Base-by-base conservation (phyloP, 106 monocot species). In the Phalaenopsis aphrodite region DNA sequence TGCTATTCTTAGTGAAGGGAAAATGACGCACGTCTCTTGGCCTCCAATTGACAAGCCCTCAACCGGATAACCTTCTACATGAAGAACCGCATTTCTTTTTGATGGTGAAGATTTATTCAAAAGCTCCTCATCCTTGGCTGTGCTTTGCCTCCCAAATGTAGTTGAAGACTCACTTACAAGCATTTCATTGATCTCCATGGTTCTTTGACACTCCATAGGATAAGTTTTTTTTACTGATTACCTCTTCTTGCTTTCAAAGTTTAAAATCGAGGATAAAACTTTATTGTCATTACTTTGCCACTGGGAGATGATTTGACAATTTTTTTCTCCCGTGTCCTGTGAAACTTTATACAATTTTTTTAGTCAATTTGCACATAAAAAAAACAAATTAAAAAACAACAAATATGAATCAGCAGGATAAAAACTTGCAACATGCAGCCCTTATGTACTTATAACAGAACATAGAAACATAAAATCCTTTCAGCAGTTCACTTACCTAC, bases 1-100 rank as follows among this genome's bases (percentile, higher is more conserved):
- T 10, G 98, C 98, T 66, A 87, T 55, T 57, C 85, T 98, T 41
- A 98, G 87, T 0, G 90, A 80, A 3, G 98, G 94, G 55, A 98
- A 94, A 73, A 98, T 98, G 14, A 98, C 85, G 57, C 98, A 98
- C 0, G 98, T 98, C 76, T 98, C 98, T 15, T 90, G 94, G 42
- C 94, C 98, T 42, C 94, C 98, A 58, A 98, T 93, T 5, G 98
- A 98, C 10, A 94, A 64, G 11, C 98, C 98, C 69, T 93, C 98
- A 8, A 98, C 48, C 9, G 89, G 92, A 72, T 98, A 98, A 5
- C 94, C 98, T 83, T 94, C 92, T 38, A 94, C 77, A 55, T 65
- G 52, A 41, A 98, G 45, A 17, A 75, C 80, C 30, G 80, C 80
- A 71, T 81, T 87, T 18, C 46, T 21, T 78, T 79, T 93, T 39